Evolutionary conservation across 306 rosid species (phyloP), one percentile per base, ranked within the genome.

Genomic region (Sesbania bispinosa): DNA sequence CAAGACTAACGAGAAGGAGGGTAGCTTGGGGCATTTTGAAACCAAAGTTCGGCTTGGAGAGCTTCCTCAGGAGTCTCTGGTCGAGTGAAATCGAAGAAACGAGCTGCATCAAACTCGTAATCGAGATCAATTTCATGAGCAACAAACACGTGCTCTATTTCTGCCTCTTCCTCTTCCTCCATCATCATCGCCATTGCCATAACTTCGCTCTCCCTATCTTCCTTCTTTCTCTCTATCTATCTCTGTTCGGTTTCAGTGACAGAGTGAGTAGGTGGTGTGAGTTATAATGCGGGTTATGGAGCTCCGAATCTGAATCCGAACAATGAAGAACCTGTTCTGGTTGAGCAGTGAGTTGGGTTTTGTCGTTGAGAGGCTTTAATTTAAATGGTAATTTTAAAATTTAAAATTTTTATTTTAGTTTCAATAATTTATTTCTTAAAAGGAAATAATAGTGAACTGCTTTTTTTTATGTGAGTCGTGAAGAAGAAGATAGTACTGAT

Each of bases 81-180:
- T n/a, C 75, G 71, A 41, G 67, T 69, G 68, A 82, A 78, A 78
- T 82, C 86, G 71, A 82, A 82, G 86, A 82, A 82, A 24, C 86
- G 75, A 55, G 83, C 63, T 2, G 83, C 86, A 11, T 82, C 83
- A 10, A 83, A 83, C 73, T 83, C 87, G 48, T 79, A 83, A 52
- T 79, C 84, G 2, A 83, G 79, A 67, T 83, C 87, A 29, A 83
- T 83, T 83, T 83, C 87, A 47, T 83, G 79, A 59, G 84, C 87
- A 24, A 83, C 23, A 3, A 71, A 83, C 16, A 79, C 74, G n/a
- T 79, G 84, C 60, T 76, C 65, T 19, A 79, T 71, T 75, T 82
- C 81, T 4, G 45, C 87, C 6, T 65, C 84, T 1, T 71, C 87
- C 24, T 79, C 83, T 5, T 57, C 79, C 74, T 62, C 71, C 29